Evolutionary conservation across 768 basidiomycete species (phyloP).

Genomic region (Russula compacta): DNA sequence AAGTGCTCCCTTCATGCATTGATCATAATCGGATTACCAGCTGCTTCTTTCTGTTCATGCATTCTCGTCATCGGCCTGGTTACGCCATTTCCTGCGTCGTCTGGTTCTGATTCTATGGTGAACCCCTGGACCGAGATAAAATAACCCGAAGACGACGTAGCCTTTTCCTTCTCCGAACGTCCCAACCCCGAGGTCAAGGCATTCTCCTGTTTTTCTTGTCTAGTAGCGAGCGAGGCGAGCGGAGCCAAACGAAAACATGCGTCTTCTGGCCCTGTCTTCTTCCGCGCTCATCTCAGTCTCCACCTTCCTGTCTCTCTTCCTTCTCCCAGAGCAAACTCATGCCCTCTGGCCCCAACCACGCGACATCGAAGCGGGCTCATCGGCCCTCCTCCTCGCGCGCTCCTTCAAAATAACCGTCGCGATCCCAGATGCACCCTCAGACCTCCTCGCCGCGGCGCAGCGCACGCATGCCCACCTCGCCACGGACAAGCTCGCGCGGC

Average conservation of each 20-base stretch:
- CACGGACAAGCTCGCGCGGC: conserved; percentile 49
- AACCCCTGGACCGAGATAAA: too few species aligned
- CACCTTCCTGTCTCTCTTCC: conserved; percentile 14
- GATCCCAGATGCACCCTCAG: conserved; percentile 39
- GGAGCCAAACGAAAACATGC: too few species aligned
- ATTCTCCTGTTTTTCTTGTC: too few species aligned
- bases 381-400: conserved; percentile 33
- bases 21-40: too few species aligned
- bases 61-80: too few species aligned
- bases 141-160: too few species aligned
- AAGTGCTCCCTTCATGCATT: too few species aligned
- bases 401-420: conserved; percentile 42
- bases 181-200: too few species aligned
- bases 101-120: too few species aligned
- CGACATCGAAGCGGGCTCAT: conserved; percentile 24
- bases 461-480: conserved; percentile 32
- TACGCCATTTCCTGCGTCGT: too few species aligned
- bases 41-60: too few species aligned
- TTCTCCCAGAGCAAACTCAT: conserved; percentile 18
- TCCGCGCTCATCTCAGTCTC: neutral
- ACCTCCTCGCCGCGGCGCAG: conserved; percentile 48
- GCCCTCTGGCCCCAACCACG: conserved; percentile 34
- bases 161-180: too few species aligned
- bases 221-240: neutral
- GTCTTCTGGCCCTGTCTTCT: neutral